Conservation (phyloP, 495 filamentous ascomycete genomes). For the Penicillium waksmanii region DNA sequence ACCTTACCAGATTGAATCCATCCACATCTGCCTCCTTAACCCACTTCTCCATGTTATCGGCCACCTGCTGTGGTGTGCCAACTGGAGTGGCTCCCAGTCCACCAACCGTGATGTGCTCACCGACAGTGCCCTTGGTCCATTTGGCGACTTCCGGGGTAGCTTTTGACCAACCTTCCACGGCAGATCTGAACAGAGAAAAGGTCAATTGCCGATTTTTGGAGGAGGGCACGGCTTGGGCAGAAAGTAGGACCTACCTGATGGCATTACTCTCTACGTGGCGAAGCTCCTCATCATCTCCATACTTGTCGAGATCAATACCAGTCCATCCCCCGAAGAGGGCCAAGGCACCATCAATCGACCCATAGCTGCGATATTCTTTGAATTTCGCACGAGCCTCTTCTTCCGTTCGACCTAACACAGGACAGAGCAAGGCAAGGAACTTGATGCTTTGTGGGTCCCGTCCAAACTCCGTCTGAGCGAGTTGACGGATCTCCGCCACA, state of each 20-base stretch:
- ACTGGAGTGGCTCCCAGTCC: constrained; percentile 58
- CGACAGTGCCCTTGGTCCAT: constrained; percentile 68
- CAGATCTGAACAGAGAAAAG: constrained; percentile 29
- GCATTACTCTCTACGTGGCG: constrained; percentile 66
- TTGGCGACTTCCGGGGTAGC: constrained; percentile 49
- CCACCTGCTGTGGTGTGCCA: constrained; percentile 60
- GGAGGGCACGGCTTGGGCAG: not conserved
- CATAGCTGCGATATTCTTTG: constrained; percentile 50
- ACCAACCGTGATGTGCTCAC: constrained; percentile 64
- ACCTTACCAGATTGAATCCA: constrained; percentile 61
- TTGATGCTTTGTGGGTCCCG: constrained; percentile 55
- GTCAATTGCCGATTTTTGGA: not conserved
- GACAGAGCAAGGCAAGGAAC: constrained; percentile 55
- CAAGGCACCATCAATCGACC: constrained; percentile 56
- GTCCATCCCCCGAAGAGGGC: constrained; percentile 64
- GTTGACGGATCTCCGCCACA: constrained; percentile 52
- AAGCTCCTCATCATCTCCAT: constrained; percentile 58
- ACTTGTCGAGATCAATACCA: constrained; percentile 56
- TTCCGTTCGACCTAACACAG: constrained; percentile 56
- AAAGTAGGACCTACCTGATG: constrained; percentile 46
- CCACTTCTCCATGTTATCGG: constrained; percentile 65
- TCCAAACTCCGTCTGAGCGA: constrained; percentile 48
- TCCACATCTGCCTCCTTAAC: constrained; percentile 64
- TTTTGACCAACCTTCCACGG: constrained; percentile 53
- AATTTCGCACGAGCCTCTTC: constrained; percentile 59